Base-by-base conservation (phyloP, 441 rosid genomes). In the Theobroma grandiflorum region DNA sequence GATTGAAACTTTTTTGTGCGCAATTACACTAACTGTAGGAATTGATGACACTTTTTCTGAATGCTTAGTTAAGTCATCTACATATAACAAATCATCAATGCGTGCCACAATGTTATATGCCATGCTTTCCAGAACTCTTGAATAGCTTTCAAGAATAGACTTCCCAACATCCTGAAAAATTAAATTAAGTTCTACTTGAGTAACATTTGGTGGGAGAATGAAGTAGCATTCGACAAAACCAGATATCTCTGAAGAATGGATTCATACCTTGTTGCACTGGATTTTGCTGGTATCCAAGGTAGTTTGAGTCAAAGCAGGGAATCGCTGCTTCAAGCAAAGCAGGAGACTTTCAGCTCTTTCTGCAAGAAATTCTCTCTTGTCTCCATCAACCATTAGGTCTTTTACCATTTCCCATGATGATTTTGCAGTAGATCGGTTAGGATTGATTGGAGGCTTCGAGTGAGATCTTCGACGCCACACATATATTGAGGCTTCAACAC, bases 71-170 rank as follows among this genome's bases (percentile, higher is more conserved):
- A 90, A 80, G 90, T 91, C 93, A 1, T 92, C 95, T 42, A 92
- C 97, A n/a, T 92, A 90, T 52, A 92, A 84, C 78, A 92, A 74
- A 84, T 92, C 97, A 59, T 92, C 93, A 3, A 92, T 90, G 1
- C 97, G 81, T 18, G 95, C 97, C 63, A 89, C 84, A n/a, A 91
- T 88, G 85, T 88, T 92, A 78, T 87, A 92, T 10, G 94, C 94
- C 70, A 91, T 78, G 84, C 94, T 91, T 83, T 92, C 96, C 35
- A 91, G 45, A n/a, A 91, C 92, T 75, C 96, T 89, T 1, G 96
- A 91, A 78, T 92, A 92, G 86, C 92, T 85, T 82, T 92, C 96
- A 1, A 92, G 82, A 61, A 92, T 88, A 50, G 96, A 92, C 84
- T 92, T 91, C 49, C 95, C 96, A 35, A 91, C 90, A 78, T 92